Percentiles rank a stretch among this genome's conserved stretches.
Evolutionary conservation across 164 flowering plant species (phyloP).

Genomic region (Macadamia tetraphylla): DNA sequence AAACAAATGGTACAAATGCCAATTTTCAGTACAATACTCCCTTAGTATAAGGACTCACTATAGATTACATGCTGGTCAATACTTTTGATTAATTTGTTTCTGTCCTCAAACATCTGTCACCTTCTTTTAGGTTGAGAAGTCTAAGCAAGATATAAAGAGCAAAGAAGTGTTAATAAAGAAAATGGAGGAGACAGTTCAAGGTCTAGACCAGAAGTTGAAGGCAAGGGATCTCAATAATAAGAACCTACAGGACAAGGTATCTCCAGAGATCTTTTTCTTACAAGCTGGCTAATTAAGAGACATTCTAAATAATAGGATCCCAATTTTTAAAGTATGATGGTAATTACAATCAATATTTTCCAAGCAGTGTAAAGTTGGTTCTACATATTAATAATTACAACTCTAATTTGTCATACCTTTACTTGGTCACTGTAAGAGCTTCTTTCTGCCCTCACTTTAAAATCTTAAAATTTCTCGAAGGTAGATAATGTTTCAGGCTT

Average conservation of each 20-base stretch:
- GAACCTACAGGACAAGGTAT: slow-evolving; percentile 81
- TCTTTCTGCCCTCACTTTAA: too few relatives aligned
- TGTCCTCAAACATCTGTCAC: neutral
- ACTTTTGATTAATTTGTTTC: neutral
- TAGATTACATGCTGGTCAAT: neutral
- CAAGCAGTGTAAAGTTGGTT: too few relatives aligned
- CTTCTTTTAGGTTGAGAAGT: slow-evolving; percentile 59
- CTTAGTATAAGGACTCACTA: neutral
- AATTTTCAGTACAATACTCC: neutral
- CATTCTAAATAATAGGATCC: too few relatives aligned
- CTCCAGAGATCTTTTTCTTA: neutral
- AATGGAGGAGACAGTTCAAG: slow-evolving; percentile 72
- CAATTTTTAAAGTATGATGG: too few relatives aligned
- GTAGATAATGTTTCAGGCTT: too few relatives aligned
- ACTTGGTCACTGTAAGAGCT: too few relatives aligned
- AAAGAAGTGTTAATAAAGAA: slow-evolving; percentile 71
- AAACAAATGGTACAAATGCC: slow-evolving; percentile 68
- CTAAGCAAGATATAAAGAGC: slow-evolving; percentile 68
- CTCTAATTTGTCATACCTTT: too few relatives aligned
- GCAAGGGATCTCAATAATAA: slow-evolving; percentile 66
- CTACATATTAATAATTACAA: too few relatives aligned
- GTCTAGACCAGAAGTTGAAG: slow-evolving; percentile 61
- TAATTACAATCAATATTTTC: too few relatives aligned
- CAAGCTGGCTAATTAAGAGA: neutral
- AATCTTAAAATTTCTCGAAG: too few relatives aligned